Percentiles rank a stretch among this genome's conserved stretches.
Conservation (phyloP, 169 alveolate species). For the Cryptosporidium ryanae region DNA sequence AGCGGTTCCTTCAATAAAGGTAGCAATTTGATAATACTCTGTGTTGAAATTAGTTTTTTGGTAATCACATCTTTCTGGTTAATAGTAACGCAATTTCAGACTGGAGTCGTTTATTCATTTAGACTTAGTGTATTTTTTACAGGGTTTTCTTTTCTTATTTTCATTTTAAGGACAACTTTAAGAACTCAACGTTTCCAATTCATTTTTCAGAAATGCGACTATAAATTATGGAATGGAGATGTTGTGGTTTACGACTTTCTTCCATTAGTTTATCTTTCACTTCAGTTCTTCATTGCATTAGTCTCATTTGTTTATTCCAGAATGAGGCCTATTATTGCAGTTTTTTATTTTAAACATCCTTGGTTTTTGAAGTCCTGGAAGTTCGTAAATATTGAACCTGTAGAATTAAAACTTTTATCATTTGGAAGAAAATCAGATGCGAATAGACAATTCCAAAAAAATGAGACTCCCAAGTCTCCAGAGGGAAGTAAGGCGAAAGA, state of each 20-base stretch:
- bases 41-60: conserved; percentile 44
- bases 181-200: neutral
- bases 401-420: conserved; percentile 40
- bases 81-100: conserved; percentile 66
- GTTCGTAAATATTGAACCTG: conserved; percentile 58
- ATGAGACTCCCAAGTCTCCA: neutral
- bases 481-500: neutral
- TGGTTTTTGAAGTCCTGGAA: conserved; percentile 74
- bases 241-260: conserved; percentile 28
- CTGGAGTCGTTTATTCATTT: conserved; percentile 72
- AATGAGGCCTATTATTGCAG: conserved; percentile 55
- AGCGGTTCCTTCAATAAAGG: conserved; percentile 42
- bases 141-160: conserved; percentile 33
- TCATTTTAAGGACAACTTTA: conserved; percentile 50
- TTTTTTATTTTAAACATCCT: conserved; percentile 66
- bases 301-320: conserved; percentile 51
- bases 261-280: conserved; percentile 33
- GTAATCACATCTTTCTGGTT: conserved; percentile 65
- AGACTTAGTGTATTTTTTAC: conserved; percentile 53
- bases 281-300: conserved; percentile 45
- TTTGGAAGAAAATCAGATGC: conserved; percentile 45
- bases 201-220: conserved; percentile 47
- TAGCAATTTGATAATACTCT: conserved; percentile 31
- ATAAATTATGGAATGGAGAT: conserved; percentile 24
- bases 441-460: neutral